These are phyloP conservation scores for Incumbomyces delicatus DNA, from an alignment of 2,329 filamentous ascomycete species.

Conservation along the genomic window DNA sequence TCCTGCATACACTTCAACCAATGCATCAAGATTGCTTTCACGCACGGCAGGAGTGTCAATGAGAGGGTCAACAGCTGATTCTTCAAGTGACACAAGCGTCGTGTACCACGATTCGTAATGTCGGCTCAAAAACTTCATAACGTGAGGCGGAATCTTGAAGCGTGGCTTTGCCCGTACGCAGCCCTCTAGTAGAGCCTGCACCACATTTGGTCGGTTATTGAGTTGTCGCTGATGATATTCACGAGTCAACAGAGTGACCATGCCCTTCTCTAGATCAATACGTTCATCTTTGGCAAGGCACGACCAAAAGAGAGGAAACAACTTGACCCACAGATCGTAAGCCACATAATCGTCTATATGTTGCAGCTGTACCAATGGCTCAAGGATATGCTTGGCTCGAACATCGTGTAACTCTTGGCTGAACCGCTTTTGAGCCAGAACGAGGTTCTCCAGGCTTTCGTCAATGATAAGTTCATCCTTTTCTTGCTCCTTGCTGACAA, in stretches of 20 bases:
- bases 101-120: slow-evolving; percentile 98
- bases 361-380: slow-evolving; percentile 83
- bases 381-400: slow-evolving; percentile 76
- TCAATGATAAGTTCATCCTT: slow-evolving; percentile 62
- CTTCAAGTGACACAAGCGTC: slow-evolving; percentile 81
- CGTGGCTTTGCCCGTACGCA: slow-evolving; percentile 74
- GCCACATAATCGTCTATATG: slow-evolving; percentile 75
- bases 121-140: slow-evolving; percentile 87
- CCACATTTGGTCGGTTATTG: slow-evolving; percentile 88
- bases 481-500: slow-evolving; percentile 59
- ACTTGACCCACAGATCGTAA: slow-evolving; percentile 77
- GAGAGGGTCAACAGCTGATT: slow-evolving; percentile 72
- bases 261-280: slow-evolving; percentile 76
- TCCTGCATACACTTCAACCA: slow-evolving; percentile 85
- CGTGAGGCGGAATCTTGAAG: slow-evolving; percentile 88
- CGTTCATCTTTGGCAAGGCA: slow-evolving; percentile 79
- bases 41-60: slow-evolving; percentile 74
- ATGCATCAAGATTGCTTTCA: slow-evolving; percentile 89
- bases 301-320: slow-evolving; percentile 93
- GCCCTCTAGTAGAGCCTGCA: slow-evolving; percentile 83
- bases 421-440: slow-evolving; percentile 73
- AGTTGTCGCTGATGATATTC: slow-evolving; percentile 93
- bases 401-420: slow-evolving; percentile 74
- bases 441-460: slow-evolving; percentile 68
- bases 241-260: slow-evolving; percentile 84